phyloP scores from a whole-genome alignment of 2,329 filamentous ascomycete genomes.

The Aspergillus awamori region DNA sequence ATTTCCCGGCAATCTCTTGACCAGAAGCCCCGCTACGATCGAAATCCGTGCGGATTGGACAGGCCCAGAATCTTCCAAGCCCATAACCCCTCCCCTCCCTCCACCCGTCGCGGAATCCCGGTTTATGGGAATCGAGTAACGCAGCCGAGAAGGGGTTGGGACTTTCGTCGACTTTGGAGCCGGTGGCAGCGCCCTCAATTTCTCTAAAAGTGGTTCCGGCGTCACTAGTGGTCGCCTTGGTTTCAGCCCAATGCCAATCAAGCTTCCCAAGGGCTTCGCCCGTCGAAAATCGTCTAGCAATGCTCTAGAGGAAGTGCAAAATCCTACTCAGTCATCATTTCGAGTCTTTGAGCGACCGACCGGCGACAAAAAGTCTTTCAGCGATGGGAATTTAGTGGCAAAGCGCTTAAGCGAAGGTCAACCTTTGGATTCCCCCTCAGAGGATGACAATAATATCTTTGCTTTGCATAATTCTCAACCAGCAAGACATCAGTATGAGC shows the following conservation, averaged over 20 bases:
- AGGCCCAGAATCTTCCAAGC: conserved; percentile 20
- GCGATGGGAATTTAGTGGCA: conserved; percentile 40
- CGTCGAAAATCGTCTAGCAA: conserved; percentile 60
- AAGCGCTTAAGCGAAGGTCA: conserved; percentile 40
- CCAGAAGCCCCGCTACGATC: conserved; percentile 20
- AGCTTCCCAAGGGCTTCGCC: conserved; percentile 57
- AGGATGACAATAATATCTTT: conserved; percentile 46
- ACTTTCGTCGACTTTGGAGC: conserved; percentile 14
- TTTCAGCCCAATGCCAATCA: conserved; percentile 54
- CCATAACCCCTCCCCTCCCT: conserved; percentile 4
- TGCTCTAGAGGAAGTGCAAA: conserved; percentile 52
- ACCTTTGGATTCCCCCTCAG: conserved; percentile 38
- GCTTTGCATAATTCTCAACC: conserved; percentile 36
- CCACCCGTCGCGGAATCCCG: conserved; percentile 11
- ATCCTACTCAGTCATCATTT: conserved; percentile 52
- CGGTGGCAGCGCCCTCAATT: conserved; percentile 17
- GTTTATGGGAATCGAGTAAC: conserved; percentile 24
- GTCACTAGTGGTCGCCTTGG: conserved; percentile 17
- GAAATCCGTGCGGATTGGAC: conserved; percentile 20
- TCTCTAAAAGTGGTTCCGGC: conserved; percentile 18
- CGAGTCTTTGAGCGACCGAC: conserved; percentile 56
- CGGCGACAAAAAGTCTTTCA: conserved; percentile 47
- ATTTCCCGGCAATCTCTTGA: conserved; percentile 17
- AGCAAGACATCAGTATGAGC: conserved; percentile 42
- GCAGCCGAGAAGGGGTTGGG: conserved; percentile 13